Conservation (phyloP, 768 basidiomycete genomes). For the Pulveroboletus frians region DNA sequence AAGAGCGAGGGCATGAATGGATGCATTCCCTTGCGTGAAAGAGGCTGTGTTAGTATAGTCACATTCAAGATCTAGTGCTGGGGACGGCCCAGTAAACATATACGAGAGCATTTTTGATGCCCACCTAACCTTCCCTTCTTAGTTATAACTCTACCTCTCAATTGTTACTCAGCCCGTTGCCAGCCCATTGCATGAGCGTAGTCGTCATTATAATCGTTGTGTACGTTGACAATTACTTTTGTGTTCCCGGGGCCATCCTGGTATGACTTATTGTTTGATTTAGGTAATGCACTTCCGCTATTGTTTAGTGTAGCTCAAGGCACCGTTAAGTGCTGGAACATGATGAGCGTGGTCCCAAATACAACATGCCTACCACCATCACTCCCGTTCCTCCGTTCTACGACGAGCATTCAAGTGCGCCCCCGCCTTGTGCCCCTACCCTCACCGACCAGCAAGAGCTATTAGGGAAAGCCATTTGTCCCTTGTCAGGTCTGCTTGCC, state of each 20-base stretch:
- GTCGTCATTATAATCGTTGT: neutral
- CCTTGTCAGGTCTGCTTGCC: neutral
- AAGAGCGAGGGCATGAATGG: slow-evolving; percentile 2
- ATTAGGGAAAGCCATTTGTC: neutral
- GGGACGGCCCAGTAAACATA: neutral
- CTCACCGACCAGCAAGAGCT: slow-evolving; percentile 2
- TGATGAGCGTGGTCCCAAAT: neutral
- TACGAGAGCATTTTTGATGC: neutral
- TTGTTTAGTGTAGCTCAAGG: neutral
- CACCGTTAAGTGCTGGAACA: neutral
- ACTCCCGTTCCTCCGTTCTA: neutral
- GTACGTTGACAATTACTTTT: too few relatives aligned
- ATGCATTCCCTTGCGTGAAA: neutral
- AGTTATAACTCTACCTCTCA: too few relatives aligned
- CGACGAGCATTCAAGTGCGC: neutral
- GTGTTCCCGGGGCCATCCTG: too few relatives aligned
- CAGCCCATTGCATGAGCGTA: too few relatives aligned
- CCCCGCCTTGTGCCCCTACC: neutral
- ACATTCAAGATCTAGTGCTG: too few relatives aligned
- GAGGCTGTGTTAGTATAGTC: neutral
- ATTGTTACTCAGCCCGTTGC: too few relatives aligned
- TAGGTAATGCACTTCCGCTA: neutral
- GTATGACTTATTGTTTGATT: too few relatives aligned
- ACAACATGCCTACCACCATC: slow-evolving; percentile 1
- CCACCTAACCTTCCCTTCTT: too few relatives aligned